A percentile compares a stretch with the other conserved stretches of the same genome.
These are phyloP conservation scores for Mesembryanthemum crystallinum DNA, from an alignment of 148 eudicot genomes.

Conservation along the genomic window DNA sequence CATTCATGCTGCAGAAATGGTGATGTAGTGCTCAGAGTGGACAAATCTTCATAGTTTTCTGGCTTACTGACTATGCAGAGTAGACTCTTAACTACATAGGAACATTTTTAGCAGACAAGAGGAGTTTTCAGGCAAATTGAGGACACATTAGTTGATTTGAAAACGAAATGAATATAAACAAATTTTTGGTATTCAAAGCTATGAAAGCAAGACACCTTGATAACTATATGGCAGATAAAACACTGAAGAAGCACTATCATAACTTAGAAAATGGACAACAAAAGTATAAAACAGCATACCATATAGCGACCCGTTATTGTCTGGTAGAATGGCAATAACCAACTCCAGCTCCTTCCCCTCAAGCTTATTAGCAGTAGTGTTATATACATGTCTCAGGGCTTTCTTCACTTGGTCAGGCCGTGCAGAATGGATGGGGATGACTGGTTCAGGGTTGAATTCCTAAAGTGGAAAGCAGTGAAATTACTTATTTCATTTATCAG, in stretches of 20 bases:
- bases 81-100: no score
- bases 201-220: no score
- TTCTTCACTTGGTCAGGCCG: constrained; percentile 78
- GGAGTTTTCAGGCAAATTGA: no score
- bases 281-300: constrained; percentile 34
- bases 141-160: no score
- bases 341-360: constrained; percentile 66
- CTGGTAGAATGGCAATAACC: constrained; percentile 70
- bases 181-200: no score
- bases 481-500: background rate
- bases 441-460: constrained; percentile 71
- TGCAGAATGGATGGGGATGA: constrained; percentile 60
- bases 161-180: no score
- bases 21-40: no score
- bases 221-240: background rate
- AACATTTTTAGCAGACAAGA: background rate
- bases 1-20: no score
- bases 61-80: no score
- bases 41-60: no score
- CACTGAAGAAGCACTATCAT: background rate
- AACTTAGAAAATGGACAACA: background rate
- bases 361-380: constrained; percentile 43
- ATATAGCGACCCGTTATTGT: constrained; percentile 74
- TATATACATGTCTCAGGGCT: constrained; percentile 57
- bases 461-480: constrained; percentile 17